Evolutionary conservation across 2,329 filamentous ascomycete genomes (phyloP).

Genomic region (Aaosphaeria pasadenensis): DNA sequence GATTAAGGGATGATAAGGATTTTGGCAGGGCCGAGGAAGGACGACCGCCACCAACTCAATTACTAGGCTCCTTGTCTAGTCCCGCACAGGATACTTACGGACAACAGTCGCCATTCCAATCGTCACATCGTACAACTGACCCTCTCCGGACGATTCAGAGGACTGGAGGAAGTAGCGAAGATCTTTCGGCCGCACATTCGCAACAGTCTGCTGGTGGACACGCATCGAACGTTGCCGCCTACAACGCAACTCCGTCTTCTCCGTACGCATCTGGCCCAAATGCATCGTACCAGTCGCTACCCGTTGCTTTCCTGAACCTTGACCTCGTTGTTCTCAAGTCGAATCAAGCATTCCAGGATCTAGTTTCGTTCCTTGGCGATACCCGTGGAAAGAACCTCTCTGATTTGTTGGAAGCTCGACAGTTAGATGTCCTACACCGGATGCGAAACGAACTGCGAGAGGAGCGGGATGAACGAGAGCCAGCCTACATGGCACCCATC

Average conservation of each 20-base stretch:
- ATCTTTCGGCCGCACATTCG: conserved; percentile 11
- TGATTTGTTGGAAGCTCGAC: conserved; percentile 43
- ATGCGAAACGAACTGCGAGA: conserved; percentile 45
- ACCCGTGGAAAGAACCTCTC: conserved; percentile 39
- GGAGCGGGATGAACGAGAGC: conserved; percentile 47
- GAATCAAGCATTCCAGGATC: conserved; percentile 43
- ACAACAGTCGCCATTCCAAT: conserved; percentile 19
- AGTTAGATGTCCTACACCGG: conserved; percentile 42
- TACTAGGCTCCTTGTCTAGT: conserved; percentile 19
- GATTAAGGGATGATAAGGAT: conserved; percentile 61
- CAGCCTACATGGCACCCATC: conserved; percentile 51
- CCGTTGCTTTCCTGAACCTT: conserved; percentile 45
- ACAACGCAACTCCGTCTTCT: conserved; percentile 12
- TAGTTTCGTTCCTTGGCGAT: conserved; percentile 39
- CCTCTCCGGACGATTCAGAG: conserved; percentile 16
- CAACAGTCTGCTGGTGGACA: conserved; percentile 14
- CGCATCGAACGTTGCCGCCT: conserved; percentile 13
- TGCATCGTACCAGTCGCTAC: conserved; percentile 26
- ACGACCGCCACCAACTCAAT: conserved; percentile 22
- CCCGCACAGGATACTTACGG: conserved; percentile 15
- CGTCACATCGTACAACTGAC: conserved; percentile 21
- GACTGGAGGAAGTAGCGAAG: conserved; percentile 14
- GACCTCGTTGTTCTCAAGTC: conserved; percentile 47
- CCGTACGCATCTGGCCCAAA: conserved; percentile 21
- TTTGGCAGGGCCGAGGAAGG: conserved; percentile 28